These are phyloP conservation scores for Colletotrichum melonis DNA, from an alignment of 2,329 filamentous ascomycete genomes.

Conservation along the genomic window DNA sequence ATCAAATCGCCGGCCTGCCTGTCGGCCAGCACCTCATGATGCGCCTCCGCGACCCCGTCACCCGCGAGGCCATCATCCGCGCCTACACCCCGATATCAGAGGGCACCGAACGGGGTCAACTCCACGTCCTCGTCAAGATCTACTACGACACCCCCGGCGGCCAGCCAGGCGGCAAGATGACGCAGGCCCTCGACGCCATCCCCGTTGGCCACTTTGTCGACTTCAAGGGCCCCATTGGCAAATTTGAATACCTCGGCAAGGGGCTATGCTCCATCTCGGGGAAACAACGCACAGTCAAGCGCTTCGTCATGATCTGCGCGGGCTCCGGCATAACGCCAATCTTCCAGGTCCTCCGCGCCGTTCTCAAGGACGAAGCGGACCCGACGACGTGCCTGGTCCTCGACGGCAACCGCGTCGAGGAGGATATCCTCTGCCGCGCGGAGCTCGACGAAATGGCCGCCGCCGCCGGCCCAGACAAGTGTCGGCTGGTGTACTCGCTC, in stretches of 20 bases:
- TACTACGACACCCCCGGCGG: conserved; percentile 72
- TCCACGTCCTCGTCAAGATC: conserved; percentile 86
- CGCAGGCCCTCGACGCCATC: conserved; percentile 78
- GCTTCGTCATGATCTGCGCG: conserved; percentile 87
- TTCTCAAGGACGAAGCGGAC: conserved; percentile 74
- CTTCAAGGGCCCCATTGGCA: conserved; percentile 89
- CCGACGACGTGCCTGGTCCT: conserved; percentile 77
- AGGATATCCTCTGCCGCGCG: conserved; percentile 83
- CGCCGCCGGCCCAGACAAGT: conserved; percentile 64
- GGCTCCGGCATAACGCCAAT: conserved; percentile 95
- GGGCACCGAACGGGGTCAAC: conserved; percentile 65
- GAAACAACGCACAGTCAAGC: conserved; percentile 65
- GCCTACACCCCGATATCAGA: conserved; percentile 88
- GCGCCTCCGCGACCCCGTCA: conserved; percentile 78
- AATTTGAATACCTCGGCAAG: conserved; percentile 80
- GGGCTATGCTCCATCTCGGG: conserved; percentile 73
- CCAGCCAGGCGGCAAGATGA: conserved; percentile 80
- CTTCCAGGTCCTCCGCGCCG: conserved; percentile 82
- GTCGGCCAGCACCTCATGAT: conserved; percentile 91
- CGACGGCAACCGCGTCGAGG: conserved; percentile 80
- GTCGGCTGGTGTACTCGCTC: conserved; percentile 76
- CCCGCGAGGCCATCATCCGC: conserved; percentile 79
- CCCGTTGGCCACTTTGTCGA: conserved; percentile 80
- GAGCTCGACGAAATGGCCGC: conserved; percentile 75
- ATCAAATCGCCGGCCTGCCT: conserved; percentile 80